These are phyloP conservation scores for Lipomyces yamadae DNA, from an alignment of 805 yeast genomes.

Conservation along the genomic window DNA sequence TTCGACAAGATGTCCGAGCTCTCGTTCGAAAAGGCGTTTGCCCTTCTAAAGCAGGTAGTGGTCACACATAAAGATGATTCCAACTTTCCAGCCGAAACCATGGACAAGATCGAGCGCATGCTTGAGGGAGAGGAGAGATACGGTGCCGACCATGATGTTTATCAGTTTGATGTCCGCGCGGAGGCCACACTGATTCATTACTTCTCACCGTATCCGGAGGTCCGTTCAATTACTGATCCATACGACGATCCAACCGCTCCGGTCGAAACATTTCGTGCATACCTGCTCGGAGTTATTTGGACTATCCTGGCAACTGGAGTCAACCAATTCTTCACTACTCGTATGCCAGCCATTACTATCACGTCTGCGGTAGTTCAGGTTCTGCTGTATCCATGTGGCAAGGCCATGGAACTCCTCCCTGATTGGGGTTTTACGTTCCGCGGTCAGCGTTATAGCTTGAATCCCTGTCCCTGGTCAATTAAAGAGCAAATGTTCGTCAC, in stretches of 20 bases:
- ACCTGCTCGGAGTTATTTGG: constrained; percentile 58
- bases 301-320: constrained; percentile 61
- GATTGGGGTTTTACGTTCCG: constrained; percentile 50
- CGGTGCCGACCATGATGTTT: constrained; percentile 4
- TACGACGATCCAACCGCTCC: constrained; percentile 57
- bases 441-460: constrained; percentile 48
- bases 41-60: constrained; percentile 47
- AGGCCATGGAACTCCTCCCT: constrained; percentile 52
- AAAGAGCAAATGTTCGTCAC: constrained; percentile 71
- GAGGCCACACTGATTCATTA: constrained; percentile 51
- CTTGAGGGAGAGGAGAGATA: constrained; percentile 9
- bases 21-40: constrained; percentile 39
- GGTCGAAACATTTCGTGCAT: constrained; percentile 60
- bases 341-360: constrained; percentile 60
- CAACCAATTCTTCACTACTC: constrained; percentile 62
- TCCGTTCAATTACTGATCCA: constrained; percentile 64
- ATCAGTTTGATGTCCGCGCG: constrained; percentile 46
- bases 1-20: neutral
- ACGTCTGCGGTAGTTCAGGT: constrained; percentile 69
- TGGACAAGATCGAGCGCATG: constrained; percentile 39
- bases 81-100: constrained; percentile 50
- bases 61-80: constrained; percentile 51
- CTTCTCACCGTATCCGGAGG: constrained; percentile 67
- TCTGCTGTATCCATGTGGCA: constrained; percentile 63
- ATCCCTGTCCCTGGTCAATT: constrained; percentile 64